Percentiles rank a stretch among this genome's conserved stretches.
Conservation (phyloP, 139 green algal species). For the Micromonas commoda region DNA sequence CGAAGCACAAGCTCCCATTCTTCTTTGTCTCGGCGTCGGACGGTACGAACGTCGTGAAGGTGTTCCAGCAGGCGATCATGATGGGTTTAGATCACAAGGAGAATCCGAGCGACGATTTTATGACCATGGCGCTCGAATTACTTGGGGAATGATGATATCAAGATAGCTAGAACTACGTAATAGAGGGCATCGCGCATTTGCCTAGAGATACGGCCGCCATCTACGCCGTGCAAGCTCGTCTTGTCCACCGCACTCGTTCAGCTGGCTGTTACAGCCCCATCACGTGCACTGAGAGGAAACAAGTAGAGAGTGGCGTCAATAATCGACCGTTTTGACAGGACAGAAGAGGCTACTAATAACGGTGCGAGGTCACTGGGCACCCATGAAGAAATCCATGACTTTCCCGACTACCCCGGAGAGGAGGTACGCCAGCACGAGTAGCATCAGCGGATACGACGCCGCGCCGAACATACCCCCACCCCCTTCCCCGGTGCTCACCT, state of each 20-base stretch:
- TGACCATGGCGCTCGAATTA: not conserved
- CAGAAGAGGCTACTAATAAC: too few relatives aligned
- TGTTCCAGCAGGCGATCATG: slow-evolving; percentile 46
- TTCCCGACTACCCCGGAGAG: not conserved
- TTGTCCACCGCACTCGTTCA: too few relatives aligned
- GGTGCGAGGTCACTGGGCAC: not conserved
- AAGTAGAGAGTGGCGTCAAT: too few relatives aligned
- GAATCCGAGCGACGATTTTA: slow-evolving; percentile 43
- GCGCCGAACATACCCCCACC: not conserved
- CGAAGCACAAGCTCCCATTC: slow-evolving; percentile 56
- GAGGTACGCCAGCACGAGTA: not conserved
- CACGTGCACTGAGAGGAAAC: too few relatives aligned
- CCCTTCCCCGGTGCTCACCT: slow-evolving; percentile 20
- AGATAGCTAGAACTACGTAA: not conserved
- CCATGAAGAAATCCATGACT: not conserved
- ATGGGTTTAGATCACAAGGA: slow-evolving; percentile 52
- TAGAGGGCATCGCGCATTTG: too few relatives aligned
- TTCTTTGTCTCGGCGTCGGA: slow-evolving; percentile 59
- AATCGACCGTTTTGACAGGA: too few relatives aligned
- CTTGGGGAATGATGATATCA: not conserved
- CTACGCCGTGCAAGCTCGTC: too few relatives aligned
- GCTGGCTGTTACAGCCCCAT: too few relatives aligned
- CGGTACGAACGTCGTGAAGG: slow-evolving; percentile 64
- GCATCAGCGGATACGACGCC: not conserved
- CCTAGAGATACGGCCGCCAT: too few relatives aligned